These are phyloP conservation scores for Aspergillus tanneri DNA, from an alignment of 2,329 filamentous ascomycete genomes.

Conservation along the genomic window DNA sequence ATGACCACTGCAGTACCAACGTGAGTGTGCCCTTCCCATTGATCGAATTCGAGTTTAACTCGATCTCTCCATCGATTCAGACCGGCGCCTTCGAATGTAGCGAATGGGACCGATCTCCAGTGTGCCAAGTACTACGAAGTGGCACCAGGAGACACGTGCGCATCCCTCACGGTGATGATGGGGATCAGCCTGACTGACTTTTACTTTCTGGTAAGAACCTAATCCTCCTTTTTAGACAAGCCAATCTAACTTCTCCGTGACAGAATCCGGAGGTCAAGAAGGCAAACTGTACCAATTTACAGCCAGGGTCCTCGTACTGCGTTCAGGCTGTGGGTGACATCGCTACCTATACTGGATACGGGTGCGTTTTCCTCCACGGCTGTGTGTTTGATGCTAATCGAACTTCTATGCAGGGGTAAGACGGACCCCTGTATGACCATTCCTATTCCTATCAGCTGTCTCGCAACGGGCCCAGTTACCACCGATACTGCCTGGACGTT, in stretches of 20 bases:
- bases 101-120: constrained; percentile 1
- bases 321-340: constrained; percentile 13
- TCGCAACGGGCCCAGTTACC: neutral
- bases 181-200: constrained; percentile 8
- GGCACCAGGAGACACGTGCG: constrained; percentile 2
- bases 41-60: too few species aligned
- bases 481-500: constrained; percentile 2
- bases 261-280: constrained; percentile 10
- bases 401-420: neutral
- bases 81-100: constrained; percentile 3
- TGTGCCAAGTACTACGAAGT: constrained; percentile 8
- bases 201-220: constrained; percentile 6
- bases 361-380: neutral
- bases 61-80: neutral
- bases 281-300: constrained; percentile 9
- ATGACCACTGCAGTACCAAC: constrained; percentile 1
- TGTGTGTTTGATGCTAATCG: neutral
- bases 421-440: constrained; percentile 3
- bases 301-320: constrained; percentile 6
- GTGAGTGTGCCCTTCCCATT: constrained; percentile 3
- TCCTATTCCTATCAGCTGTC: constrained; percentile 1
- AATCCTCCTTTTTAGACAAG: neutral
- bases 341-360: constrained; percentile 8
- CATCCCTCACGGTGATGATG: constrained; percentile 4
- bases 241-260: neutral